phyloP scores from a whole-genome alignment of 2,329 filamentous ascomycete species.

The Colletotrichum sp. region DNA sequence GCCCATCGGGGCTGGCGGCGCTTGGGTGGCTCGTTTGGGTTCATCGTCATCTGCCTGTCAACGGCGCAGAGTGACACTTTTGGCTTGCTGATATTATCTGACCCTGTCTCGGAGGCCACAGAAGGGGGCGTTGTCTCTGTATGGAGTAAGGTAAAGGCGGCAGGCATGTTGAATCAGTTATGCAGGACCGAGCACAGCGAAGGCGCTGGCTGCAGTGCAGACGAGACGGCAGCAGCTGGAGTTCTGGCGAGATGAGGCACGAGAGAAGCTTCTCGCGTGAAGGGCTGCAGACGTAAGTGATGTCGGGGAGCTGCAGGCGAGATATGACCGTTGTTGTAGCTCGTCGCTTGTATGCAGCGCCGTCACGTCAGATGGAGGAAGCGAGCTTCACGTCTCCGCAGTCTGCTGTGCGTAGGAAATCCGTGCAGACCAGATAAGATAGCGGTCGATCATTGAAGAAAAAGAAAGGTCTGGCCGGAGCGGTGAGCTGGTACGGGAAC shows the following conservation, averaged over 20 bases:
- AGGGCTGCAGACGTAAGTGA: neutral
- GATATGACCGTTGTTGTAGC: neutral
- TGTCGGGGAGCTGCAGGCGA: conserved; percentile 14
- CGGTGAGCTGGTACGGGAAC: neutral
- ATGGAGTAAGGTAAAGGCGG: neutral
- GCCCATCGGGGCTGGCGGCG: neutral
- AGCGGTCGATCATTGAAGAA: neutral
- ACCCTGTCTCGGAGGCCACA: conserved; percentile 6
- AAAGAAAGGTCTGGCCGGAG: neutral
- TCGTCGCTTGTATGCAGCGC: neutral
- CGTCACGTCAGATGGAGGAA: conserved; percentile 1
- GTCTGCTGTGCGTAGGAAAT: neutral
- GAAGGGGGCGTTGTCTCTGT: neutral
- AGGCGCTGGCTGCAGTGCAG: neutral
- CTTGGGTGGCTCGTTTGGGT: neutral
- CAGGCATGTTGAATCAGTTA: conserved; percentile 15
- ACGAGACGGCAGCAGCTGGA: neutral
- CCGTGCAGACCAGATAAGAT: neutral
- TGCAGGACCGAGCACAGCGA: conserved; percentile 1
- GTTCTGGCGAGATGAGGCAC: neutral
- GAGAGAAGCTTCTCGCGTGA: neutral
- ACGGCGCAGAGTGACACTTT: neutral
- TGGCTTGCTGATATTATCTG: neutral
- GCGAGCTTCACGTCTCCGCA: neutral
- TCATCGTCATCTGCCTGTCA: neutral